These are phyloP conservation scores for Penicillium bialowiezense DNA, from an alignment of 495 filamentous ascomycete genomes.

Conservation along the genomic window DNA sequence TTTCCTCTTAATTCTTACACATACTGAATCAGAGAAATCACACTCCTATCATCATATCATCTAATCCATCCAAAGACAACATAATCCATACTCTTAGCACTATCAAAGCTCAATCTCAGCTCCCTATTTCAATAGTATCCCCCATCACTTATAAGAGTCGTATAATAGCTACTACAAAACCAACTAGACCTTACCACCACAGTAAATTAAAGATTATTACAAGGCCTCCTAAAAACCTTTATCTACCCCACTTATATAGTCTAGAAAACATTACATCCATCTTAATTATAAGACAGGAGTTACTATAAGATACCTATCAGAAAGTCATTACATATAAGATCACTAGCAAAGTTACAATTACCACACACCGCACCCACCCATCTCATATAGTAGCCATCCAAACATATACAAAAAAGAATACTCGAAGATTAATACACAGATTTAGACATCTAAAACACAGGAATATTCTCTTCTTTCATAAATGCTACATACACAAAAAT, in stretches of 20 bases:
- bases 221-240: not conserved
- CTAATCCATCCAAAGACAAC: constrained; percentile 1
- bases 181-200: not conserved
- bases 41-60: not conserved
- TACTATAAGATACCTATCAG: constrained; percentile 8
- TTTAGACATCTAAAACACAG: constrained; percentile 1
- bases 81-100: constrained; percentile 4
- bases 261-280: too few relatives aligned
- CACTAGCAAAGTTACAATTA: constrained; percentile 5
- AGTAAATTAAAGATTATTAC: constrained; percentile 1
- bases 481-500: constrained; percentile 5
- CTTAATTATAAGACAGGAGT: constrained; percentile 9
- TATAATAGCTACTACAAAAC: not conserved
- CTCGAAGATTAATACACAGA: constrained; percentile 5
- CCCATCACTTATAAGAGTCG: not conserved
- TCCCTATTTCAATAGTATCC: not conserved
- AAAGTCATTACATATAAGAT: constrained; percentile 7
- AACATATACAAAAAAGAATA: constrained; percentile 2
- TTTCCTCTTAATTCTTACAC: not conserved
- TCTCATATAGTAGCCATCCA: constrained; percentile 8
- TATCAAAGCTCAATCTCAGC: constrained; percentile 7
- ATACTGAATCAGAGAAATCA: not conserved
- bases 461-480: constrained; percentile 1
- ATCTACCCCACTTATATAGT: too few relatives aligned
- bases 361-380: not conserved